Conservation (phyloP, 129 eudicot genomes). For the Erigeron canadensis region DNA sequence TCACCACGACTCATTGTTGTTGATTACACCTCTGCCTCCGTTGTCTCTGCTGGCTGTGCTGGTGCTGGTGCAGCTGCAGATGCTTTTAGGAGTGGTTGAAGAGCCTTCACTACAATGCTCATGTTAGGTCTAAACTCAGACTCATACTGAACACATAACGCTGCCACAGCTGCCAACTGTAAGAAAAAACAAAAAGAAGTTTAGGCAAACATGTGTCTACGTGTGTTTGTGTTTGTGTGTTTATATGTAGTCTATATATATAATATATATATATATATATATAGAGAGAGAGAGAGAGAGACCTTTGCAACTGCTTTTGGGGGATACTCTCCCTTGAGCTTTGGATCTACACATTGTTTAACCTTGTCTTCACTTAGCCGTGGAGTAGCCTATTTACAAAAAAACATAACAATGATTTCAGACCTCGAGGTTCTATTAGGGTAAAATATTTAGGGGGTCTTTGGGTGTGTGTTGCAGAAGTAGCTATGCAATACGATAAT, state of each 20-base stretch:
- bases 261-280: too few species aligned
- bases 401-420: conserved; percentile 17
- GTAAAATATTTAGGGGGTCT: too few species aligned
- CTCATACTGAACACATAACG: conserved; percentile 83
- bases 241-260: background rate
- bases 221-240: background rate
- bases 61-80: conserved; percentile 51
- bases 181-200: too few species aligned
- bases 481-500: too few species aligned
- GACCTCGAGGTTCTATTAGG: background rate
- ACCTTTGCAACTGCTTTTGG: conserved; percentile 93
- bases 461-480: too few species aligned
- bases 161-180: conserved; percentile 95
- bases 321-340: conserved; percentile 71
- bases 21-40: conserved; percentile 17
- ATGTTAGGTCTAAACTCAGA: conserved; percentile 90
- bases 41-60: too few species aligned
- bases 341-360: conserved; percentile 89
- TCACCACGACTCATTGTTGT: conserved; percentile 4
- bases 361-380: conserved; percentile 92
- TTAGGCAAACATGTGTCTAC: background rate
- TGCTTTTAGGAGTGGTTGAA: conserved; percentile 71
- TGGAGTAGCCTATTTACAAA: conserved; percentile 70
- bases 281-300: conserved; percentile 34
- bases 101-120: conserved; percentile 88